Conservation (phyloP, 2,329 filamentous ascomycete genomes). For the Endoconidiophora laricicola region DNA sequence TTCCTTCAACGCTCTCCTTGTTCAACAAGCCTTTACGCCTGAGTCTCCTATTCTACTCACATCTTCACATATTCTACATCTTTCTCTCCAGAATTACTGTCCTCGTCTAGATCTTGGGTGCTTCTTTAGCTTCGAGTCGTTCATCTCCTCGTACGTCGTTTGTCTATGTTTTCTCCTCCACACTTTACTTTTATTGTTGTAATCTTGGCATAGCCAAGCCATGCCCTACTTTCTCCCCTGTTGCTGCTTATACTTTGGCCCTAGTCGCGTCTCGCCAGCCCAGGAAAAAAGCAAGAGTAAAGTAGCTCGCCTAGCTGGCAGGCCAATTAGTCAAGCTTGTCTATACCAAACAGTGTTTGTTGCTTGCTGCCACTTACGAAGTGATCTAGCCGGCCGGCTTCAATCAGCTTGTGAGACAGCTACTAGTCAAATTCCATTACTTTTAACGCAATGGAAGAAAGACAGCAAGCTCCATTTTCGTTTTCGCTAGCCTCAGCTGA, state of each 20-base stretch:
- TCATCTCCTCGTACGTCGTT: constrained; percentile 1
- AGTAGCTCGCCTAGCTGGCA: too few relatives aligned
- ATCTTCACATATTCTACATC: constrained; percentile 1
- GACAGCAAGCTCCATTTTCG: too few relatives aligned
- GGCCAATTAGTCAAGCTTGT: too few relatives aligned
- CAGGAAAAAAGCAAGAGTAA: too few relatives aligned
- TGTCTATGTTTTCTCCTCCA: constrained; percentile 2
- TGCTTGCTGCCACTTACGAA: too few relatives aligned
- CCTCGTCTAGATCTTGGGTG: neutral
- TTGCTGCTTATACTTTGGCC: neutral
- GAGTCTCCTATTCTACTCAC: neutral
- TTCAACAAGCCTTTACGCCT: neutral
- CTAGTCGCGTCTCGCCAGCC: neutral
- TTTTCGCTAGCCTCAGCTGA: neutral
- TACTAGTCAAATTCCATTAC: neutral
- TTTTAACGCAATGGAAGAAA: too few relatives aligned
- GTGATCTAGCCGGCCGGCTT: too few relatives aligned
- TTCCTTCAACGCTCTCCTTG: neutral
- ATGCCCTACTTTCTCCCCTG: neutral
- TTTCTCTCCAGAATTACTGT: constrained; percentile 1
- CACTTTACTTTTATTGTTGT: neutral
- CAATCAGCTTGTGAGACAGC: too few relatives aligned
- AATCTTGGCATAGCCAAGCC: neutral
- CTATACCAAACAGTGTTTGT: too few relatives aligned
- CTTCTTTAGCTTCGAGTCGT: constrained; percentile 6